Evolutionary conservation across 192 early-diverging fungal species (phyloP), one percentile per base, ranked within the genome.

Genomic region (Coemansia sp.): DNA sequence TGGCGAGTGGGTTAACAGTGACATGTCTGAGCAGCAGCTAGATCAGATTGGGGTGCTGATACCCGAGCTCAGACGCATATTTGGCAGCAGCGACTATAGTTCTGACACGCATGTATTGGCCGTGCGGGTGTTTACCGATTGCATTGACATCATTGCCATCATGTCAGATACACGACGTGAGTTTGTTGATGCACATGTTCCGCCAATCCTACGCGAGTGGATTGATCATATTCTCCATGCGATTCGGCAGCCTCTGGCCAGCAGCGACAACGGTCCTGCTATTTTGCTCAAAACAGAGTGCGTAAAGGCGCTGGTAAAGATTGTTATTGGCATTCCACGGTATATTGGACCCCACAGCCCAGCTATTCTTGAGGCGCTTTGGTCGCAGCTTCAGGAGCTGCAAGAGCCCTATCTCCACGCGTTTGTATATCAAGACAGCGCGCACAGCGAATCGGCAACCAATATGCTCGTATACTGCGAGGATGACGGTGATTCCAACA

Each of bases 1-100:
- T 46, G 64, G 73, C 82, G 94, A 96, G 61, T 94, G 95, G 78
- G 87, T 95, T 12, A 85, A 83, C 63, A 84, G 88, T 57, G 93
- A 96, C 71, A 84, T 98, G 62, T 90, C 93, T 7, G 93, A 94
- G 58, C 83, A 89, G 47, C 93, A 96, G 61, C 84, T 95, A 59
- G 88, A 90, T 38, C 84, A 89, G 53, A 80, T 98, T 54, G 90
- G 90, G 0, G 90, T 85, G 15, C 72, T 98, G 2, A 71, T 95
- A 34, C 94, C 94, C 0, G 91, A 95, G 72, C 87, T 98, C 38
- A 83, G 84, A 60, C 74, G 83, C n/a, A 92, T 98, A 37, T 84
- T 93, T 66, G 72, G 81, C n/a, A 60, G 75, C 68, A 60, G 47
- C 28, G 38, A 34, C 31, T 62, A 78, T 28, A 52, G 47, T 57